Evolutionary conservation across 805 yeast species (phyloP).

Genomic region (Candida vaughaniae): DNA sequence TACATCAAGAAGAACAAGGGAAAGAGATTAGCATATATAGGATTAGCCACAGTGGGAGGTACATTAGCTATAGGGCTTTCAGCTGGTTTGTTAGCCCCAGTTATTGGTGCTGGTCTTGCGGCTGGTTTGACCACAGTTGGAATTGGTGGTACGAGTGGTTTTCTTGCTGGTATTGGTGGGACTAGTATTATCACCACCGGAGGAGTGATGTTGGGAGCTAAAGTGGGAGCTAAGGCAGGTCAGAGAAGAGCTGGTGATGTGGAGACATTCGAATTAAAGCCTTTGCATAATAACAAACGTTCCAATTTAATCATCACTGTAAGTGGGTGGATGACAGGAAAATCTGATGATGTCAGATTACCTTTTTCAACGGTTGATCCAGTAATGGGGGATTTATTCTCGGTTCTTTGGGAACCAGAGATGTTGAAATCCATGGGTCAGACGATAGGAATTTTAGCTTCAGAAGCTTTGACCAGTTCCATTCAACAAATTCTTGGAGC

Average conservation of each 20-base stretch:
- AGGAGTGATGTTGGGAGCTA: constrained; percentile 88
- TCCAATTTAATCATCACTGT: constrained; percentile 85
- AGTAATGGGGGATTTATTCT: constrained; percentile 92
- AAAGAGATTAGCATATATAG: constrained; percentile 79
- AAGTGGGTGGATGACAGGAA: constrained; percentile 97
- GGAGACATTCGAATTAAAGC: constrained; percentile 88
- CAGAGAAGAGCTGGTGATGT: constrained; percentile 85
- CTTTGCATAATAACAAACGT: constrained; percentile 86
- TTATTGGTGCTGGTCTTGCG: constrained; percentile 97
- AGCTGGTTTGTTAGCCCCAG: constrained; percentile 95
- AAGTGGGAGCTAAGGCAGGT: constrained; percentile 86
- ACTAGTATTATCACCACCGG: constrained; percentile 91
- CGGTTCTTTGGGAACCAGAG: constrained; percentile 97
- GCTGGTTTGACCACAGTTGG: constrained; percentile 97
- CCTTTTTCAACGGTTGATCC: constrained; percentile 98
- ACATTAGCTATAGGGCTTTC: constrained; percentile 90
- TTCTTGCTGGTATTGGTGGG: constrained; percentile 95
- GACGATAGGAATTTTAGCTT: constrained; percentile 88
- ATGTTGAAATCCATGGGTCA: constrained; percentile 96
- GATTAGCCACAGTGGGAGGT: constrained; percentile 95
- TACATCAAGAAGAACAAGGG: constrained; percentile 67
- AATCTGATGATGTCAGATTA: constrained; percentile 89
- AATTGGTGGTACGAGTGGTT: constrained; percentile 87
- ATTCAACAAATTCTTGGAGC: constrained; percentile 94
- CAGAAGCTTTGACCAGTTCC: constrained; percentile 89